phyloP scores from a whole-genome alignment of 805 yeast species.

The Lipomyces spencermartinsiae region DNA sequence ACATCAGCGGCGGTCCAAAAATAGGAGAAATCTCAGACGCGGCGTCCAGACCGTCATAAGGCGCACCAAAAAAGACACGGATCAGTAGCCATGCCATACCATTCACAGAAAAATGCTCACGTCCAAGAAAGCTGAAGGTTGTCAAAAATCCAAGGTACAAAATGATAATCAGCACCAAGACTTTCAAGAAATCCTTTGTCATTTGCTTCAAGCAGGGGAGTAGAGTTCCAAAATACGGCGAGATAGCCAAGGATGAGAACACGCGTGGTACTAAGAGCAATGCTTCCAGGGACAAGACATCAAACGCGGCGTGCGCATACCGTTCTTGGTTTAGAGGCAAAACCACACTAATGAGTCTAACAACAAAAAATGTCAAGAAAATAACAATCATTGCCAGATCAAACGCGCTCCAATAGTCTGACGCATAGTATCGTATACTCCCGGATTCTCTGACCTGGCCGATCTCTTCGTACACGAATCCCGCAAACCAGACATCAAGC shows the following conservation, averaged over 20 bases:
- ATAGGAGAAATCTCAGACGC: slow-evolving; percentile 43
- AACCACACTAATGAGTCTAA: slow-evolving; percentile 31
- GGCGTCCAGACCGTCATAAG: slow-evolving; percentile 45
- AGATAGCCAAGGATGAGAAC: slow-evolving; percentile 43
- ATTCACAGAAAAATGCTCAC: slow-evolving; percentile 41
- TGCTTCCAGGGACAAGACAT: slow-evolving; percentile 45
- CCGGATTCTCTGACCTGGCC: slow-evolving; percentile 55
- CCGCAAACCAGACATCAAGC: slow-evolving; percentile 88
- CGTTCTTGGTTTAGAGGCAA: slow-evolving; percentile 19
- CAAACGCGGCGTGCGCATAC: slow-evolving; percentile 41
- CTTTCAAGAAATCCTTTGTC: slow-evolving; percentile 45
- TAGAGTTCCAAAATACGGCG: slow-evolving; percentile 47
- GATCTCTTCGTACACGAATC: slow-evolving; percentile 86
- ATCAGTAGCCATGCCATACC: slow-evolving; percentile 46
- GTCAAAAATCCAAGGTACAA: slow-evolving; percentile 46
- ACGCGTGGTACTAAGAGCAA: slow-evolving; percentile 45
- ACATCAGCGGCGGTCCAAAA: slow-evolving; percentile 46
- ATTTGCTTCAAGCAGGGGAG: slow-evolving; percentile 46
- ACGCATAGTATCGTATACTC: slow-evolving; percentile 40
- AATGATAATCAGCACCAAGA: slow-evolving; percentile 42
- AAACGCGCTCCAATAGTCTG: slow-evolving; percentile 45
- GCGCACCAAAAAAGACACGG: slow-evolving; percentile 46
- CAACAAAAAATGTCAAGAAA: slow-evolving; percentile 39
- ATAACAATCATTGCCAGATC: slow-evolving; percentile 42
- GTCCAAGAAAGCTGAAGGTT: slow-evolving; percentile 45